Evolutionary conservation across 2,329 filamentous ascomycete genomes (phyloP), one percentile per base, ranked within the genome.

Genomic region (Fusarium haematococcum): DNA sequence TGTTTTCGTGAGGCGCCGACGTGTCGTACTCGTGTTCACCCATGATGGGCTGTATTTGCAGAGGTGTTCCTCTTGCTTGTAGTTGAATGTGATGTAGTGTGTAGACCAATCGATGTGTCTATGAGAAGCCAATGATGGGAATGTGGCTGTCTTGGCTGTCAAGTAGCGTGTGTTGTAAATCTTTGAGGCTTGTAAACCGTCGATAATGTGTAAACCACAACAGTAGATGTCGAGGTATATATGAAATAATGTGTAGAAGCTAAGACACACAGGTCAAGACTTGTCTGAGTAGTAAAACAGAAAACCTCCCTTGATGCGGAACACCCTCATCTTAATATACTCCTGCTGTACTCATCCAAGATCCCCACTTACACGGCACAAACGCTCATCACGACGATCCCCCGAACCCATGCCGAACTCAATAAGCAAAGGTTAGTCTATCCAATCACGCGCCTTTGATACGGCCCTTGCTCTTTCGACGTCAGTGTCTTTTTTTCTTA

Each of bases 1-100:
- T 89, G 83, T 84, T 85, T 74, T 87, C 83, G 69, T 88, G 83
- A 50, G 86, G 85, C 63, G 86, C 82, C 37, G 83, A 75, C 67
- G 83, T 83, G 48, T 78, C 78, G 32, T 78, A 79, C 65, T 80
- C 78, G 57, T 77, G 62, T 37, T 79, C 69, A 70, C 67, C 72
- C 77, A 79, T 79, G 13, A 8, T 68, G 65, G 48, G 63, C 33
- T 32, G 20, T 20, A 20, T 5, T 7, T 39, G 20, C 3, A 13
- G n/a, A 58, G 33, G 33, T 27, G 27, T 37, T 25, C 54, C 33
- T 58, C 32, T 20, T 58, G 13, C 39, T 9, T 37, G 37, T 18
- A 20, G 3, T 54, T 16, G 35, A n/a, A 37, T 35, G 18, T 35
- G 45, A 8, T 45, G 20, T 20, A 32, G 50, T 35, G 32, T 35